Conservation (phyloP, 805 yeast genomes). For the Tetrapisispora taiwanensis region DNA sequence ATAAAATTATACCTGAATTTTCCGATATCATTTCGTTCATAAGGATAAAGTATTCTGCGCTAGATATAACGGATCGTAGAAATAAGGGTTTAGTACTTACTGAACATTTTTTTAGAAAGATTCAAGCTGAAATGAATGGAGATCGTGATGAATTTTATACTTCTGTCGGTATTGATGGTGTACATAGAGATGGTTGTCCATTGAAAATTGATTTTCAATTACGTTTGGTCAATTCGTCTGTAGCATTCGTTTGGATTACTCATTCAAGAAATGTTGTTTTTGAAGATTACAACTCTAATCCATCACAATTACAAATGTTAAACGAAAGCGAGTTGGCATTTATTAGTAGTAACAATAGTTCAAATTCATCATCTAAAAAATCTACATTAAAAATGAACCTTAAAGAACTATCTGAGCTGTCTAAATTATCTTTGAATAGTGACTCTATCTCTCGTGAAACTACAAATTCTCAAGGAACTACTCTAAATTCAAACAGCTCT, state of each 20-base stretch:
- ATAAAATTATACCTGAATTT: slow-evolving; percentile 55
- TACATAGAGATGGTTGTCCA: slow-evolving; percentile 57
- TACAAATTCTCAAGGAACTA: neutral
- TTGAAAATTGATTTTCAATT: slow-evolving; percentile 71
- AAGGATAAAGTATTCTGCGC: slow-evolving; percentile 29
- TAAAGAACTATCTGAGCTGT: slow-evolving; percentile 11
- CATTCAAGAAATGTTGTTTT: slow-evolving; percentile 48
- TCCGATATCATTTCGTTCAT: slow-evolving; percentile 30
- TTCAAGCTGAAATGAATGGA: slow-evolving; percentile 38
- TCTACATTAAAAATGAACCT: slow-evolving; percentile 17
- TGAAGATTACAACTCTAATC: slow-evolving; percentile 28
- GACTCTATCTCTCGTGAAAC: neutral
- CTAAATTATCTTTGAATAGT: slow-evolving; percentile 1
- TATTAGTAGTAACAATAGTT: slow-evolving; percentile 21
- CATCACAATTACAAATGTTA: slow-evolving; percentile 33
- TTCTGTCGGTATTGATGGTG: slow-evolving; percentile 59
- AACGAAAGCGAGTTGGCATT: slow-evolving; percentile 30
- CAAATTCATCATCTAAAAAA: slow-evolving; percentile 21
- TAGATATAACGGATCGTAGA: slow-evolving; percentile 32
- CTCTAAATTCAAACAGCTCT: neutral
- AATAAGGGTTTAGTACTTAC: slow-evolving; percentile 68
- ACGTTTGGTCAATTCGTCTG: slow-evolving; percentile 51
- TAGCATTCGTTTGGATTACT: slow-evolving; percentile 74
- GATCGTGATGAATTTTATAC: slow-evolving; percentile 43
- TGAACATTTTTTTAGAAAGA: slow-evolving; percentile 79